Conservation (phyloP, 345 rosid genomes). For the Brassica carinata region DNA sequence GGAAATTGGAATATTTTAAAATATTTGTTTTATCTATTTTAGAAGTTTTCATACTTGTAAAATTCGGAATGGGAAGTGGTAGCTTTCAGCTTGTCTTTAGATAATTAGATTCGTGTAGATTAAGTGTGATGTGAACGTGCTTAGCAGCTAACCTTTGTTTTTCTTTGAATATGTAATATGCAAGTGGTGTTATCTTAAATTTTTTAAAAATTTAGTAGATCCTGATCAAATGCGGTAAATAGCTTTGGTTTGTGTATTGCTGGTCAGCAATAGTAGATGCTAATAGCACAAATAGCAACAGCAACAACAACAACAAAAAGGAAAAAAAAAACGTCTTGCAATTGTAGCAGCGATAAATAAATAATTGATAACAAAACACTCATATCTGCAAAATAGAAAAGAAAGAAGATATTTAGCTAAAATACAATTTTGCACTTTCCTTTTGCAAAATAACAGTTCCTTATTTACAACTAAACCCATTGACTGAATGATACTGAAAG, state of each 20-base stretch:
- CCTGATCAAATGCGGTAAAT: background rate
- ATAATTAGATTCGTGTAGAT: slow-evolving; percentile 18
- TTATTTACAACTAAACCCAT: background rate
- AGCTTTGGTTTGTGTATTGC: background rate
- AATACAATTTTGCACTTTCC: background rate
- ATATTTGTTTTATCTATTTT: slow-evolving; percentile 13
- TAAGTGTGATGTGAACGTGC: slow-evolving; percentile 27
- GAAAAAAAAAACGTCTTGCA: background rate
- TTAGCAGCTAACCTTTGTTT: slow-evolving; percentile 29
- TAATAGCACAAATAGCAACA: background rate
- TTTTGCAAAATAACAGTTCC: background rate
- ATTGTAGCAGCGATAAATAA: background rate
- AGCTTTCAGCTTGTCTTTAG: slow-evolving; percentile 11
- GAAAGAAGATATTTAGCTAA: background rate
- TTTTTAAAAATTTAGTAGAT: background rate
- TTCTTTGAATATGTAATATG: background rate
- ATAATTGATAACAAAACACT: background rate
- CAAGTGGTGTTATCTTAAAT: background rate
- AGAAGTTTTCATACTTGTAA: slow-evolving; percentile 32
- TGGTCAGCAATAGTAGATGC: background rate
- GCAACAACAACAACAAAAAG: no score
- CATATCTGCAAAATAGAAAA: background rate
- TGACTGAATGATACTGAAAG: background rate
- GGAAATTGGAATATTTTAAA: slow-evolving; percentile 12
- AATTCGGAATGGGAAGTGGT: slow-evolving; percentile 14